These are phyloP conservation scores for Lithohypha guttulata DNA, from an alignment of 2,329 filamentous ascomycete species.

Conservation along the genomic window DNA sequence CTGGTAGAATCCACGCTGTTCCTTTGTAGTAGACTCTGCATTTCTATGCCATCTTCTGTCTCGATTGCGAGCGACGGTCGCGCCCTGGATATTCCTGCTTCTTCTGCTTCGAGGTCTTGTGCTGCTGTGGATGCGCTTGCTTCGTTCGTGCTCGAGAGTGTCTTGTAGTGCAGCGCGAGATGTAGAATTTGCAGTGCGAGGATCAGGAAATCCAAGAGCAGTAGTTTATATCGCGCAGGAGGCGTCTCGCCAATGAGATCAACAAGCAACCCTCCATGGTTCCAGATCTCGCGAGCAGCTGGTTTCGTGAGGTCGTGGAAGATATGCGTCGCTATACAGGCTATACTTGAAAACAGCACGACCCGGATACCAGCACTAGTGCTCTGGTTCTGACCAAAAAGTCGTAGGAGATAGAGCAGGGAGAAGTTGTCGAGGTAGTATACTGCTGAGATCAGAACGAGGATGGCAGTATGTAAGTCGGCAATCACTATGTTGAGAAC, in stretches of 20 bases:
- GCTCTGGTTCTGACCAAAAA: constrained; percentile 5
- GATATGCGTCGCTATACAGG: constrained; percentile 5
- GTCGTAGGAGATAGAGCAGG: constrained; percentile 2
- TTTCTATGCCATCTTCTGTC: constrained; percentile 7
- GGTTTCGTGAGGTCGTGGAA: not conserved
- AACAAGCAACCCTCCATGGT: constrained; percentile 7
- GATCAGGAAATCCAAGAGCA: constrained; percentile 6
- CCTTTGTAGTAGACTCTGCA: constrained; percentile 2
- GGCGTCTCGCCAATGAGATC: constrained; percentile 7
- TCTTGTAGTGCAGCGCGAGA: constrained; percentile 7
- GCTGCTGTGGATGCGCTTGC: not conserved
- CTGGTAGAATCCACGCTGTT: not conserved
- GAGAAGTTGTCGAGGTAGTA: constrained; percentile 8
- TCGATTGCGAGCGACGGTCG: not conserved
- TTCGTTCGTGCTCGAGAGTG: not conserved
- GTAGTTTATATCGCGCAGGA: constrained; percentile 2
- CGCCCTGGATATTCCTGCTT: constrained; percentile 8
- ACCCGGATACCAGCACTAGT: not conserved
- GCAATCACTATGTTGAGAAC: not conserved
- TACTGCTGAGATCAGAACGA: constrained; percentile 4
- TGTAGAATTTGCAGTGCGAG: constrained; percentile 6
- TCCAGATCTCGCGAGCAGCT: constrained; percentile 5
- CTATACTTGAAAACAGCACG: not conserved
- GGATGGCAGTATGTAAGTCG: constrained; percentile 6
- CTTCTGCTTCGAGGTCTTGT: constrained; percentile 9